Evolutionary conservation across 331 rosid species (phyloP).

Genomic region (Acacia pycnantha): DNA sequence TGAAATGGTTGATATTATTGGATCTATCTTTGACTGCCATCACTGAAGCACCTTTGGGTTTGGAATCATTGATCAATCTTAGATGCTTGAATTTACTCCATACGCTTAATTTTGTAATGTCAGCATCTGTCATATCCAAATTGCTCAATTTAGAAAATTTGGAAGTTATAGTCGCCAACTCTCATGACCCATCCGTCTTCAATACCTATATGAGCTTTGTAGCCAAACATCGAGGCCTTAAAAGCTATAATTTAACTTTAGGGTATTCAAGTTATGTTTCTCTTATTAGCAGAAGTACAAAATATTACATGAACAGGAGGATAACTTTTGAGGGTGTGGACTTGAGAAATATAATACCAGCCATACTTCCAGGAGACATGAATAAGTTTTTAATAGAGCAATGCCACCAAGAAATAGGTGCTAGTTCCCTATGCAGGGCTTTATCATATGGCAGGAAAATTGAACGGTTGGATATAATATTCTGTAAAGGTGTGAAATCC

Average conservation of each 20-base stretch:
- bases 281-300: too few relatives aligned
- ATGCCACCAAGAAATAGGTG: too few relatives aligned
- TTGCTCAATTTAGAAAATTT: background rate
- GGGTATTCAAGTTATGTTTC: too few relatives aligned
- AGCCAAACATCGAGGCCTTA: background rate
- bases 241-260: too few relatives aligned
- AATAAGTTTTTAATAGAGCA: background rate
- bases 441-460: background rate
- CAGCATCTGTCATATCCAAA: background rate
- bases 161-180: background rate
- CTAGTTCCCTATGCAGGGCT: too few relatives aligned
- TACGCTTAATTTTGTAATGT: accelerated
- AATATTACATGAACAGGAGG: background rate
- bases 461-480: background rate
- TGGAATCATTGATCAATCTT: slow-evolving; percentile 13
- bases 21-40: too few relatives aligned
- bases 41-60: slow-evolving; percentile 11
- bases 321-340: background rate
- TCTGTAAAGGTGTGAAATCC: background rate
- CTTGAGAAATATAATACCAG: background rate
- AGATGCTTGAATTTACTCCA: background rate
- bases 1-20: too few relatives aligned
- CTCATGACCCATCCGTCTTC: background rate
- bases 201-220: background rate
- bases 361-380: background rate